Evolutionary conservation across 1,284 basidiomycete genomes (phyloP).

Genomic region (Exobasidium cylindrosporum): DNA sequence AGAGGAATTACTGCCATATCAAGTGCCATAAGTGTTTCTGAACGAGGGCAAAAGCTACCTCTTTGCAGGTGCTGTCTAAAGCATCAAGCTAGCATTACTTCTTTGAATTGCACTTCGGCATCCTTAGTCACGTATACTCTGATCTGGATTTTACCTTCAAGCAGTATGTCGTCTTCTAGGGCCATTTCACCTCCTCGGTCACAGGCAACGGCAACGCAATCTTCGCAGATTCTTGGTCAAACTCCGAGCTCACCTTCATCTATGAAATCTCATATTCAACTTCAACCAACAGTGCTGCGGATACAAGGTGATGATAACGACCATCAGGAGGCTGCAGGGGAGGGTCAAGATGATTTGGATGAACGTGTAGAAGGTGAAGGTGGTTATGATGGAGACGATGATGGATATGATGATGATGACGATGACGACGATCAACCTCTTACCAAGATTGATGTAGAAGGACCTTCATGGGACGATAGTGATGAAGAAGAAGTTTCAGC

Average conservation of each 20-base stretch:
- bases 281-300: not conserved
- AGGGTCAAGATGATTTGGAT: not conserved
- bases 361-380: not conserved
- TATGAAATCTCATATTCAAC: not conserved
- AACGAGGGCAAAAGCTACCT: no score
- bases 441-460: slow-evolving; percentile 27
- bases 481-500: slow-evolving; percentile 28
- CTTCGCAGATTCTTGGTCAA: slow-evolving; percentile 2
- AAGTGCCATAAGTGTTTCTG: no score
- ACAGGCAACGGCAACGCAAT: not conserved
- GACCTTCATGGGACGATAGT: slow-evolving; percentile 34
- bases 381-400: slow-evolving; percentile 19
- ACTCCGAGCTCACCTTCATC: slow-evolving; percentile 9
- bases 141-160: no score
- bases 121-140: no score
- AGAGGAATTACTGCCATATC: no score
- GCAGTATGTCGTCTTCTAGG: not conserved
- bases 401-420: slow-evolving; percentile 33
- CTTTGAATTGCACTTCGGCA: no score
- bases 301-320: slow-evolving; percentile 6
- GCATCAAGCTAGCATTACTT: no score
- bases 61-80: no score
- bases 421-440: slow-evolving; percentile 24
- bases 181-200: not conserved
- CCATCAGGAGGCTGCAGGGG: not conserved